Evolutionary conservation across 202 grass and related monocot species (phyloP), one percentile per base, ranked within the genome.

Genomic region (Dendrocalamus latiflorus): DNA sequence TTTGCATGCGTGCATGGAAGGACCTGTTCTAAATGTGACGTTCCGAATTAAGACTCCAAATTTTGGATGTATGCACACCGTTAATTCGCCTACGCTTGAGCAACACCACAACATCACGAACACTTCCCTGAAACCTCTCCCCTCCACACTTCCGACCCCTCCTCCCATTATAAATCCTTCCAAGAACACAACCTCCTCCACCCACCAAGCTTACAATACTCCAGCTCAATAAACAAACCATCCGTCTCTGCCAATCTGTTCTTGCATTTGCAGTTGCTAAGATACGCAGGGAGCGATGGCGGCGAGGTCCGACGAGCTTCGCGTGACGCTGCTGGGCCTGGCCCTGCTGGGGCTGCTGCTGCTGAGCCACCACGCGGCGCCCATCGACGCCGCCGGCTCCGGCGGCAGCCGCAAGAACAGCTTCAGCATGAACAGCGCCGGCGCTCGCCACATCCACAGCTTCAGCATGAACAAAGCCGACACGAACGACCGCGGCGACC

Each of bases 401-500:
- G 45, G 17, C 68, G 10, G 17, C 81, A 1, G 3, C 54, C 28
- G n/a, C 13, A 37, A 18, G 57, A 41, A 9, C 30, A 89, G 83
- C 88, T 89, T 89, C 78, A 72, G 72, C 77, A 20, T 86, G 38
- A 85, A 77, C 72, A 2, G 0, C 64, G 26, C 6, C 51, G 76
- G 81, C 38, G 77, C 65, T 21, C 83, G 88, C 65, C 20, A 22
- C 28, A 50, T 77, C 39, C 65, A 20, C 13, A 89, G 88, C 88
- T 86, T 89, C 83, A 89, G 83, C 88, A 86, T 86, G 78, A 86
- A 82, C 67, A 0, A 9, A 6, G n/a, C 9, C n/a, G 3, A n/a
- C 1, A 0, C 0, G 3, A 21, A 65, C 3, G 0, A 0, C 8
- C n/a, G 3, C 5, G 47, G n/a, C 7, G 65, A 47, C 36, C 4